Evolutionary conservation across 257 asterid species (phyloP), one percentile per base, ranked within the genome.

Genomic region (Solanum sejunctum): DNA sequence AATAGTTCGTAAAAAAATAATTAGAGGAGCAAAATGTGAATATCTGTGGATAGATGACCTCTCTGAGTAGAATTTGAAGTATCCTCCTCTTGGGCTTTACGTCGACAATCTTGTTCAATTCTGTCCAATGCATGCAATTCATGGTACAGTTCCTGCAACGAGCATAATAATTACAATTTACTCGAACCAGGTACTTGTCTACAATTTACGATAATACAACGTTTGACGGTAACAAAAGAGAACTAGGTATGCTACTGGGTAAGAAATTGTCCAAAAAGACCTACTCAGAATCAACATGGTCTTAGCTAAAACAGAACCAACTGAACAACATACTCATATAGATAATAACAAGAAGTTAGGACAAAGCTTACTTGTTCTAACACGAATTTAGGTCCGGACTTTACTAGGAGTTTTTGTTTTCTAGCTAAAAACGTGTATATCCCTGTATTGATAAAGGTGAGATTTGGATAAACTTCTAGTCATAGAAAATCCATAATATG

Each of bases 61-160:
- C 90, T 91, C 49, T 92, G 97, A 58, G 93, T 84, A 81, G 93
- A 69, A 86, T 69, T 93, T 3, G 93, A 81, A 83, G 88, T 95
- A 61, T 93, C 98, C 86, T 93, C 98, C 87, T 94, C 99, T 88
- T 93, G 99, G 86, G 89, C 94, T 86, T 96, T 96, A 45, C 95
- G 97, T 58, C 92, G 90, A 84, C 92, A 93, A 85, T 94, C 98
- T 90, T 93, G 98, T 87, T 96, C 98, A 85, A 96, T 91, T 90
- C 97, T 94, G 90, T 96, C 99, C 86, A 96, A 86, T 45, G 98
- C 96, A 87, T 95, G 99, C 97, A 96, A 84, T 90, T 96, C 98
- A 91, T 96, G 98, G 91, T 96, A 96, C 72, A 96, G 89, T 88
- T 96, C 99, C 99, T 96, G 91, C 85, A 91, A 82, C 72, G 82